Evolutionary conservation across 2,329 filamentous ascomycete species (phyloP).

Genomic region (Scedosporium apiospermum): DNA sequence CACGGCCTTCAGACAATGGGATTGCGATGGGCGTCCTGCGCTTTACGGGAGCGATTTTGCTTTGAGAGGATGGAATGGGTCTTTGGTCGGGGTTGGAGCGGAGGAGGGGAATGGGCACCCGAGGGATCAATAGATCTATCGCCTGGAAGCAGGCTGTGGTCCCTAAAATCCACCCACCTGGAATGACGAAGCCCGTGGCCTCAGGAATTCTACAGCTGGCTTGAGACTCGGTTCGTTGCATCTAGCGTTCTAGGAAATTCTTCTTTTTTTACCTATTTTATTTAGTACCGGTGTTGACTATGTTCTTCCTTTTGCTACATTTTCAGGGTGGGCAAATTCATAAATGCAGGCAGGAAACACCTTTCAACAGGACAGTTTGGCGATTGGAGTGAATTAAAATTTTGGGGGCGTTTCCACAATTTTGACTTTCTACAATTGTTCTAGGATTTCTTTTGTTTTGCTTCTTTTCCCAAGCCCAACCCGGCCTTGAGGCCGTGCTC

Average conservation of each 20-base stretch:
- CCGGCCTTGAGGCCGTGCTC: too few relatives aligned
- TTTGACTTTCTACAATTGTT: neutral
- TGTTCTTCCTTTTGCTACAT: constrained; percentile 17
- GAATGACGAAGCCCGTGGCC: neutral
- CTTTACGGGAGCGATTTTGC: neutral
- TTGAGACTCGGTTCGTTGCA: neutral
- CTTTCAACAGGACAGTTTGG: constrained; percentile 7
- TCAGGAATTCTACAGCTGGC: neutral
- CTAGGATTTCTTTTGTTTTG: neutral
- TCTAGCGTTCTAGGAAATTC: constrained; percentile 5
- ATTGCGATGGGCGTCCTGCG: neutral
- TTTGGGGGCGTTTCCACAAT: neutral
- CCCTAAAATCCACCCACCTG: neutral
- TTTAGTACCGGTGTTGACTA: constrained; percentile 4
- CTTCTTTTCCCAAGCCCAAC: neutral
- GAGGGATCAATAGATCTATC: neutral
- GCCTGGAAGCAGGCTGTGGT: neutral
- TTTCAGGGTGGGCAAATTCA: constrained; percentile 15
- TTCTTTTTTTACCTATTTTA: constrained; percentile 8
- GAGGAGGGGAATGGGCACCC: neutral
- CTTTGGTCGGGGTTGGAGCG: neutral
- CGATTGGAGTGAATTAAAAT: constrained; percentile 7
- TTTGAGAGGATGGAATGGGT: neutral
- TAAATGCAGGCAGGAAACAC: constrained; percentile 19
- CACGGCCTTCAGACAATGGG: neutral